Conservation (phyloP, 768 basidiomycete species). For the Pleurotus sapidus region DNA sequence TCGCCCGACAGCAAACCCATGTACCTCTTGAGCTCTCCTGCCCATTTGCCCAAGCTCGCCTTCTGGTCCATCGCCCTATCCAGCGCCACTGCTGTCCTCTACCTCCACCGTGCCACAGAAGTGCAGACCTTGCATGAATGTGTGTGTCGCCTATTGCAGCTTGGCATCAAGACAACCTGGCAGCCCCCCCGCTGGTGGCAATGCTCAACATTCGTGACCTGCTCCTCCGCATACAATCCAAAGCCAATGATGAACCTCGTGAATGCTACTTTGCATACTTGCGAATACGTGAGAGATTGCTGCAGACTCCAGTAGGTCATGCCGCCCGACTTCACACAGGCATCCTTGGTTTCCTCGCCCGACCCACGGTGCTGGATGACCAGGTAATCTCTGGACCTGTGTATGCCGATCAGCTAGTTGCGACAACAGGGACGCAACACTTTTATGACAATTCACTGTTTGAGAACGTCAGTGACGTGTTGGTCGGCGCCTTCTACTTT, state of each 20-base stretch:
- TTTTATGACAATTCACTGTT: neutral
- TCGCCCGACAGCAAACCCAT: neutral
- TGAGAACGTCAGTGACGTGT: neutral
- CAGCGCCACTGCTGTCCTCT: neutral
- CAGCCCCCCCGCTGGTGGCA: too few relatives aligned
- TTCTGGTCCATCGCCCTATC: neutral
- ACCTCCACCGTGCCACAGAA: too few relatives aligned
- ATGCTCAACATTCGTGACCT: too few relatives aligned
- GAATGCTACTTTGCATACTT: neutral
- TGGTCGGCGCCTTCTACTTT: neutral
- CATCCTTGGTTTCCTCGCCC: neutral
- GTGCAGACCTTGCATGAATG: neutral
- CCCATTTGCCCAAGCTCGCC: neutral
- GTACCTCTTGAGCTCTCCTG: neutral
- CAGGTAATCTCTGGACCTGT: neutral
- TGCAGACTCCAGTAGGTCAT: neutral
- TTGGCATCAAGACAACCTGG: neutral
- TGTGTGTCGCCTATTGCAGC: neutral
- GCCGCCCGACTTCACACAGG: neutral
- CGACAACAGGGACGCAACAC: neutral
- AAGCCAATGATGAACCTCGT: too few relatives aligned
- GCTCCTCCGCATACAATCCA: too few relatives aligned
- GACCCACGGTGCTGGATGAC: neutral
- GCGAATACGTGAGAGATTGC: neutral
- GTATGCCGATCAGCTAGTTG: neutral